Base-by-base conservation (phyloP, 805 yeast genomes). In the Candida chilensis region DNA sequence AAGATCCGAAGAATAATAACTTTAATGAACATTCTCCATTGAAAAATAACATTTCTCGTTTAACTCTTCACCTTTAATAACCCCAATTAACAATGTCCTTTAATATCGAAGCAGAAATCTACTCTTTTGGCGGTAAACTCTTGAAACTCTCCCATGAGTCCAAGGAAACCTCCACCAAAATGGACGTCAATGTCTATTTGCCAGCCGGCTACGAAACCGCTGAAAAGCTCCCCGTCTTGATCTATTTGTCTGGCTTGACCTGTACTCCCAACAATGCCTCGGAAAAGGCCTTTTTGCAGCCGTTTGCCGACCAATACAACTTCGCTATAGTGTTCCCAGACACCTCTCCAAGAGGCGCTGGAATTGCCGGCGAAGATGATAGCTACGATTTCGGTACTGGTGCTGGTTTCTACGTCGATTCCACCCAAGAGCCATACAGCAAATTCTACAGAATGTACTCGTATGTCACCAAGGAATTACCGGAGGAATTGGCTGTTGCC, bases 281-380 rank as follows among this genome's bases (percentile, higher is more conserved):
- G 7, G 97, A 92, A 52, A 92, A 92, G 67, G 95, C 96, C 1
- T 84, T 78, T 42, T 71, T 88, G 63, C 90, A 79, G 44, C 71
- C 77, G 33, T 79, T 78, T 49, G 95, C 94, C 5, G 73, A 78
- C 40, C 69, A 81, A 47, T 74, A 76, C 46, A 94, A 94, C 4
- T 78, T 90, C 52, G 95, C 94, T 0, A 58, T 90, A 12, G 86
- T 90, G 1, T 88, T 82, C 54, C 97, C 98, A 13, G 98, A 90
- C 55, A 92, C 98, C 3, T 88, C 97, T 6, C 97, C 98, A 32
- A 74, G 97, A 40, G 95, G 94, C 11, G 75, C 79, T 10, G 65
- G 64, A 29, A 64, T 79, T 35, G 76, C 71, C 19, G 94, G 94
- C n/a, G 92, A 81, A 49, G 76, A 77, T 44, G 94, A 81, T 35